Evolutionary conservation across 2,329 filamentous ascomycete genomes (phyloP), one percentile per base, ranked within the genome.

Genomic region (Amesomyces nigricolor): DNA sequence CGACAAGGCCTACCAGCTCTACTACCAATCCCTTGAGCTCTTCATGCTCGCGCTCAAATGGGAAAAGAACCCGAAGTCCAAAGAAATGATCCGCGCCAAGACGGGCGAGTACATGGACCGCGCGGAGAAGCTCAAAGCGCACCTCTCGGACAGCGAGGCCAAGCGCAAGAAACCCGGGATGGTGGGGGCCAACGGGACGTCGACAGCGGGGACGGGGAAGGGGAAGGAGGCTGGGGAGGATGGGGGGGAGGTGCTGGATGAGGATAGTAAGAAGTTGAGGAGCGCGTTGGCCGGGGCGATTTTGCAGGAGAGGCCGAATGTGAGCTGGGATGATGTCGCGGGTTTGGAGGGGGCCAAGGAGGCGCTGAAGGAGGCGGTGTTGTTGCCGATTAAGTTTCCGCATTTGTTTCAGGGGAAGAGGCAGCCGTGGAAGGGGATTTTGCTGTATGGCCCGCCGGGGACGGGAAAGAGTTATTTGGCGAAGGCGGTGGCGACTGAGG

Each of bases 11-110:
- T 97, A 97, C 72, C 89, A 96, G 70, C 81, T 88, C 61, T 99
- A 99, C 82, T 96, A 96, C 78, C 86, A 90, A 64, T 87, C 92
- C 50, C 88, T 99, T 65, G 92, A 99, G 75, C 84, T 97, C 56
- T 99, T 97, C 79, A 96, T 99, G 88, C 88, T 97, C 59, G 94
- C 94, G 35, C 81, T 99, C 58, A 99, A 99, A 79, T 99, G 92
- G 92, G 94, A 99, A 77, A 99, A 97, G 82, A 97, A 96, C 75
- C 85, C 88, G 61, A 92, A 91, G 66, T 91, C 90, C 61, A 97
- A 97, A 78, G 91, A 95, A 70, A 95, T 96, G 82, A 96, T 99
- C 72, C 87, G 94, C 64, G 85, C 88, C 65, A 97, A 97, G 78
- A 91, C 91, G 17, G 88, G 80, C 65, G 92, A 96, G 70, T 99